Evolutionary conservation across 148 eudicot genomes (phyloP).

Genomic region (Diospyros lotus): DNA sequence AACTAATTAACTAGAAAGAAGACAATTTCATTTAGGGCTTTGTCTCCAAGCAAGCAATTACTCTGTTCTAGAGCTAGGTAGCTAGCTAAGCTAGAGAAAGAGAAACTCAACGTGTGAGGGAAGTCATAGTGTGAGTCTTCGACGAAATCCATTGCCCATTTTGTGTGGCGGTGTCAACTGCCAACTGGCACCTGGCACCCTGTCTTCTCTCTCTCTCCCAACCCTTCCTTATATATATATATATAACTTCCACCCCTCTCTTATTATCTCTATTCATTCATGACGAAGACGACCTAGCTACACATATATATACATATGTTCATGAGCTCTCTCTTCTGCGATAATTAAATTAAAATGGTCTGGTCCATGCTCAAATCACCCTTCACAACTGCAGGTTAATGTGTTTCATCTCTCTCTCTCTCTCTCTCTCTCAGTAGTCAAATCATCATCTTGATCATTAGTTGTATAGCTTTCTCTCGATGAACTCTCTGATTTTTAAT

Average conservation of each 20-base stretch:
- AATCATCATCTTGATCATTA: too few relatives aligned
- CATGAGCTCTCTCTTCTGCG: background rate
- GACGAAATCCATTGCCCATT: conserved; percentile 7
- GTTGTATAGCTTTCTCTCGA: background rate
- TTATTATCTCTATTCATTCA: too few relatives aligned
- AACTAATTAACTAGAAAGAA: too few relatives aligned
- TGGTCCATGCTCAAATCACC: conserved; percentile 20
- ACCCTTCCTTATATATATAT: background rate
- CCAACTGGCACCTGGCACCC: background rate
- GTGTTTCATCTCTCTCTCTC: conserved; percentile 3
- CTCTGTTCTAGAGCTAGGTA: too few relatives aligned
- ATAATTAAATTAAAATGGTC: conserved; percentile 10
- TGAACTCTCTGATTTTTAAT: too few relatives aligned
- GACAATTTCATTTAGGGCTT: too few relatives aligned
- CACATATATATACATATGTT: too few relatives aligned
- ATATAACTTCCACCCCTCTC: too few relatives aligned
- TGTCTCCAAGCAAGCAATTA: too few relatives aligned
- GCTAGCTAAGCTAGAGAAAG: too few relatives aligned
- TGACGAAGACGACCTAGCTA: too few relatives aligned
- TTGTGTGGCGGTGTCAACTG: background rate
- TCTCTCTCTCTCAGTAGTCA: background rate
- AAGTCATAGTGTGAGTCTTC: conserved; percentile 10
- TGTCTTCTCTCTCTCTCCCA: background rate
- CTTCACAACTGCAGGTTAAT: conserved; percentile 12
- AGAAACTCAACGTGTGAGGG: conserved; percentile 11